Evolutionary conservation across 495 filamentous ascomycete species (phyloP).

Genomic region (Monascus purpureus): DNA sequence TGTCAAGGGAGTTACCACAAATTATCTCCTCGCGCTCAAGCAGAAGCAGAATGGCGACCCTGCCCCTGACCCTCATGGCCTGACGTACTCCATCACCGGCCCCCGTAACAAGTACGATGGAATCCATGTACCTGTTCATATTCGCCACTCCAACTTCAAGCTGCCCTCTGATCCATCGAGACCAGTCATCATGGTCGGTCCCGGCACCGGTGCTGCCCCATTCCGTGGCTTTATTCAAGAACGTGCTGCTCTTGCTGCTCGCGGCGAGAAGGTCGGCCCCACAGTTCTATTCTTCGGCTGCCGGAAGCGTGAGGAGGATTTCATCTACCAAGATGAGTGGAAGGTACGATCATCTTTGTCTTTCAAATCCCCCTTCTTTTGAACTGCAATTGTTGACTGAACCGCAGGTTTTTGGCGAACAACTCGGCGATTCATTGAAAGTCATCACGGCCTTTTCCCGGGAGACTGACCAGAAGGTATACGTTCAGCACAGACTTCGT

Average conservation of each 20-base stretch:
- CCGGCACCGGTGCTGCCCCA: conserved; percentile 91
- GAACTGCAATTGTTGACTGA: conserved; percentile 4
- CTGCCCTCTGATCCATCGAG: conserved; percentile 88
- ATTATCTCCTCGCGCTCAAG: conserved; percentile 92
- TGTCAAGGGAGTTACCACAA: conserved; percentile 90
- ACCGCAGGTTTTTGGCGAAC: conserved; percentile 61
- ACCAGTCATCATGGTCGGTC: conserved; percentile 91
- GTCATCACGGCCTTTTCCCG: conserved; percentile 89
- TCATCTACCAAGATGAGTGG: conserved; percentile 85
- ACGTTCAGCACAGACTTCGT: conserved; percentile 86
- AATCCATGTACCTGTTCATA: conserved; percentile 87
- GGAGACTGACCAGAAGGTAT: conserved; percentile 69
- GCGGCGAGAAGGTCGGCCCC: conserved; percentile 74
- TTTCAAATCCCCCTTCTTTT: neutral
- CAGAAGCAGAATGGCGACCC: conserved; percentile 92
- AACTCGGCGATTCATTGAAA: conserved; percentile 74
- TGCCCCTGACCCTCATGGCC: conserved; percentile 69
- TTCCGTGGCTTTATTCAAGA: conserved; percentile 95
- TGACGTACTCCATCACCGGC: conserved; percentile 78
- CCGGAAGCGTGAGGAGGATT: conserved; percentile 73
- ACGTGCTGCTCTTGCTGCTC: conserved; percentile 63
- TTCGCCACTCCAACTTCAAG: conserved; percentile 99
- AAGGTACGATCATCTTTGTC: conserved; percentile 47
- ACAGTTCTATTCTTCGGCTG: conserved; percentile 94
- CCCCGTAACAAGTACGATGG: conserved; percentile 96